These are phyloP conservation scores for Fragaria iinumae DNA, from an alignment of 306 rosid species.

Conservation along the genomic window DNA sequence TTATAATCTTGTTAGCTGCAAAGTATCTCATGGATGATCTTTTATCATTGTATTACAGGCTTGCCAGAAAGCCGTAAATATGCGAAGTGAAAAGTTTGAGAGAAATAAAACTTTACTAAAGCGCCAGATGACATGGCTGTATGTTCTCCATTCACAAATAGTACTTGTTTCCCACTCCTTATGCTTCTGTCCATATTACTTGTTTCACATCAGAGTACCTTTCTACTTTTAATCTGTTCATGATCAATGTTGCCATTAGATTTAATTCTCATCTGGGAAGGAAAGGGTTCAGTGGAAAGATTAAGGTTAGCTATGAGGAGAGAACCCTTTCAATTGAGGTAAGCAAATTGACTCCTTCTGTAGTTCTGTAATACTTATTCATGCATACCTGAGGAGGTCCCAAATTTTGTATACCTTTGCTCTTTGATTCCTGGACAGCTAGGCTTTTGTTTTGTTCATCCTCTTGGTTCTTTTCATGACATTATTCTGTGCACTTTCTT, in stretches of 20 bases:
- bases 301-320: conserved; percentile 61
- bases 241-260: conserved; percentile 36
- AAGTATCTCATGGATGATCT: neutral
- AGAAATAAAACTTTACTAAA: conserved; percentile 59
- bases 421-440: neutral
- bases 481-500: conserved; percentile 7
- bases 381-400: neutral
- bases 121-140: conserved; percentile 86
- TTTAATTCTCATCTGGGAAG: conserved; percentile 74
- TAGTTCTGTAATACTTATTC: no score
- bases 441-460: neutral
- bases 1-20: neutral
- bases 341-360: conserved; percentile 18
- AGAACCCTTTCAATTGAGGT: conserved; percentile 82
- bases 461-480: neutral
- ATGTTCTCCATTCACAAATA: conserved; percentile 28
- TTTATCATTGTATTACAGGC: conserved; percentile 43
- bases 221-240: conserved; percentile 9
- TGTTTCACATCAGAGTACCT: neutral
- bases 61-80: conserved; percentile 56
- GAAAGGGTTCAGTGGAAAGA: conserved; percentile 85
- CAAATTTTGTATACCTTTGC: neutral
- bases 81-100: conserved; percentile 51
- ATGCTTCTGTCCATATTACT: neutral
- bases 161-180: neutral